Conservation (phyloP, 768 basidiomycete genomes). For the Rhodotorula graminis region DNA sequence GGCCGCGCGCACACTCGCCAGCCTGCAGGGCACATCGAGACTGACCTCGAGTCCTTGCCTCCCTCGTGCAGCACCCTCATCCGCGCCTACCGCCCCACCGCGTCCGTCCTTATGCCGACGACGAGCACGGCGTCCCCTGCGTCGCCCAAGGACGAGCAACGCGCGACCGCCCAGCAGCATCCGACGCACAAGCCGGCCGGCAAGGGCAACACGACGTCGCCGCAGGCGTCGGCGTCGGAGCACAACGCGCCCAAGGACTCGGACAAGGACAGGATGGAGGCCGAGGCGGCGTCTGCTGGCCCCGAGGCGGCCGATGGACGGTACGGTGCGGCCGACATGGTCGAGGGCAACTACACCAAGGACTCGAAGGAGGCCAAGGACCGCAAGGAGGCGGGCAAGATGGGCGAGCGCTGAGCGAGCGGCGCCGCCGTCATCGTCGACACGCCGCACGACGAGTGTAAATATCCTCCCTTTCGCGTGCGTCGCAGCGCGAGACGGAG, state of each 20-base stretch:
- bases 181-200: not conserved
- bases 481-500: no score
- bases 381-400: not conserved
- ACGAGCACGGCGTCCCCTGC: not conserved
- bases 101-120: not conserved
- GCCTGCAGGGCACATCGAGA: no score
- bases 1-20: no score
- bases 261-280: conserved; percentile 12
- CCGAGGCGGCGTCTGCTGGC: conserved; percentile 1
- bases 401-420: conserved; percentile 1
- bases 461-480: not conserved
- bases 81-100: not conserved
- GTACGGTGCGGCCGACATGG: not conserved
- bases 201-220: conserved; percentile 6
- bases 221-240: not conserved
- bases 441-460: not conserved
- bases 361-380: conserved; percentile 5
- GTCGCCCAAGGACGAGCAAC: not conserved
- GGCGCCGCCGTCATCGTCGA: no score
- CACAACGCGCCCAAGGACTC: conserved; percentile 9
- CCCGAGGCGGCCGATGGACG: not conserved
- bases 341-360: conserved; percentile 13
- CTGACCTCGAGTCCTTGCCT: not conserved
- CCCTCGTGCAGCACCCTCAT: not conserved
- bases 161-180: not conserved